Evolutionary conservation across 2,329 filamentous ascomycete genomes (phyloP), one percentile per base, ranked within the genome.

Genomic region (Talaromyces sp.): DNA sequence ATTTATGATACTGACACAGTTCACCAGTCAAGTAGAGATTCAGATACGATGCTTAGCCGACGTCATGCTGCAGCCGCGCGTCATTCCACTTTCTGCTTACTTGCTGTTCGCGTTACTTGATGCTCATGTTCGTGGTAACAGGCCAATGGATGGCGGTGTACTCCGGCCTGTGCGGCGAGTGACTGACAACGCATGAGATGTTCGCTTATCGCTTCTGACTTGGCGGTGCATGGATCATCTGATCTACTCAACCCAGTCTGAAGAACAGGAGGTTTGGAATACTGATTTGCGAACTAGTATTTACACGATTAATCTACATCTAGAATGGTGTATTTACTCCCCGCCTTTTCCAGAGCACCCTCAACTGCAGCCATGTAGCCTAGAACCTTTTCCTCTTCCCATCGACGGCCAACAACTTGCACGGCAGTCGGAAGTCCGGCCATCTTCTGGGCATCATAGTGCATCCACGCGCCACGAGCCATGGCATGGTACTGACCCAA

Each of bases 341-440:
- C 74, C 48, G 73, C 68, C 6, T 74, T 78, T 59, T 86, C 89
- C 24, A 97, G 77, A 0, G 90, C 90, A 67, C 88, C 84, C 77
- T 97, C 92, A 2, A 97, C 83, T 63, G 85, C 84, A 77, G 89
- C 84, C 92, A 96, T 96, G 14, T 90, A 83, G 0, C 89, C 87
- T 59, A 97, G 78, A 0, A 96, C 91, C 80, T 94, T 95, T 79
- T 97, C 92, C 76, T 97, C 93, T 73, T 95, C 89, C 71, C 96
- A 79, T 41, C 92, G 83, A 48, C 89, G 83, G 0, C 92, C 92
- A 0, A 96, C 88, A 27, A 96, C 83, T 77, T 97, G 93, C 8
- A 97, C 88, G 0, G 87, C 93, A 0, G 96, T 92, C 0, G 94
- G 94, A 47, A 97, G 80, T 0, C 93, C 93, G 56, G 92, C 89